A percentile compares a stretch with the other conserved stretches of the same genome.
Conservation (phyloP, 257 asterid genomes). For the Eustoma russellianum region DNA sequence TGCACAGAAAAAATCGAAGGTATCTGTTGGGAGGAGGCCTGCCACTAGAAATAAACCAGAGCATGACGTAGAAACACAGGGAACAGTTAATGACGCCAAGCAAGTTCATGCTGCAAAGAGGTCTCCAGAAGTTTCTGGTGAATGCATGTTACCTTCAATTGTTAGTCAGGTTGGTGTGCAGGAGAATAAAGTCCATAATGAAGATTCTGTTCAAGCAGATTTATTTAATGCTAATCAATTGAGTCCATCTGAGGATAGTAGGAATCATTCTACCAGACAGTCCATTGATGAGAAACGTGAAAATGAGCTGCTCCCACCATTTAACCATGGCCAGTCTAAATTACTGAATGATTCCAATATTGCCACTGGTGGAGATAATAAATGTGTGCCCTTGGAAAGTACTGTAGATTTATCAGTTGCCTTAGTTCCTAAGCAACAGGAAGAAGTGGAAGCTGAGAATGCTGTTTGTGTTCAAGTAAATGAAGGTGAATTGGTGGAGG, state of each 20-base stretch:
- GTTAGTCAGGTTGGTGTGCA: not conserved
- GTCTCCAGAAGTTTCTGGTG: too few species aligned
- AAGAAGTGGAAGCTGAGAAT: slow-evolving; percentile 7
- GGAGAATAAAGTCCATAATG: slow-evolving; percentile 4
- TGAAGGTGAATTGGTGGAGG: slow-evolving; percentile 5
- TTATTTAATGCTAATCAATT: not conserved
- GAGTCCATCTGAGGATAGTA: slow-evolving; percentile 2
- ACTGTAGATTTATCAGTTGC: slow-evolving; percentile 5
- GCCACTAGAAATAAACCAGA: slow-evolving; percentile 31
- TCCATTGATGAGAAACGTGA: not conserved
- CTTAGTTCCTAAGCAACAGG: not conserved
- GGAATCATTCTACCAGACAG: not conserved
- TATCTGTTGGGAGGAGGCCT: slow-evolving; percentile 48
- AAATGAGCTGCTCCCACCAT: slow-evolving; percentile 2
- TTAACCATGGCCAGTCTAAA: not conserved
- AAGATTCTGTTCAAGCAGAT: too few species aligned
- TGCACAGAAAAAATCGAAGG: slow-evolving; percentile 50
- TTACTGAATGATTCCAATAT: not conserved
- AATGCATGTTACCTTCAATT: too few species aligned
- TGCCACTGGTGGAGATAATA: not conserved
- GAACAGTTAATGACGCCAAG: slow-evolving; percentile 13
- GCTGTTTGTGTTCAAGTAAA: not conserved
- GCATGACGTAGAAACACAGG: slow-evolving; percentile 24
- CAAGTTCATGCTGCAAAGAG: too few species aligned
- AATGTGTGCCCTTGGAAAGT: not conserved